Base-by-base conservation (phyloP, 208 protist species). In the Acanthamoeba healyi region DNA sequence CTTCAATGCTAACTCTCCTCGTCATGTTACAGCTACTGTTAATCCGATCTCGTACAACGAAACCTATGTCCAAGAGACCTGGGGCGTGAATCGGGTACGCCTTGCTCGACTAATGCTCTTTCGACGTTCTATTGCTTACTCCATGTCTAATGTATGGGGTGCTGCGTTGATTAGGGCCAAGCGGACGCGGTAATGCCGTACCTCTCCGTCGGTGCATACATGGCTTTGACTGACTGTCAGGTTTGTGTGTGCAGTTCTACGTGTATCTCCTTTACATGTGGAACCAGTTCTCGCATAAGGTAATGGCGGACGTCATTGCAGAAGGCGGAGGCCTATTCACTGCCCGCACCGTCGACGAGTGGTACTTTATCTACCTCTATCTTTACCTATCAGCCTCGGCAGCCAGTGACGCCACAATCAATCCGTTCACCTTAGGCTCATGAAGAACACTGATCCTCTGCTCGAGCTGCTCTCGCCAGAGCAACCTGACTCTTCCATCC, bases 261-360 rank as follows among this genome's bases (percentile, higher is more conserved):
- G 36, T 93, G 24, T 93, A 81, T 42, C 1, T 40, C 29, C 29
- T 93, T 9, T 44, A 51, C 10, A 81, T 93, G 40, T 54, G 17
- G 36, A n/a, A 15, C 1, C 14, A 26, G 56, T 91, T 29, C 24
- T 38, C 84, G 10, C 26, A 1, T 24, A 24, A 19, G 32, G 29
- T 91, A 22, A 91, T 93, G 88, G 63, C 3, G 22, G 63, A 74
- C n/a, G 65, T 81, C 17, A 82, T 93, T 44, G 88, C 26, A 10
- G 0, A 38, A 29, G 88, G 88, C 14, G 88, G 88, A 9, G 88
- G 88, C 15, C 44, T 93, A 0, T 93, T 93, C 67, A 61, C 88
- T 19, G 10, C 63, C 5, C 56, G 65, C 44, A 93, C 88, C 4
- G 88, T 93, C 5, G 26, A 93, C 51, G 40, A 93, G 40, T 93